Conservation (phyloP, 352 stramenopile genomes). For the Achlya hypogyna region DNA sequence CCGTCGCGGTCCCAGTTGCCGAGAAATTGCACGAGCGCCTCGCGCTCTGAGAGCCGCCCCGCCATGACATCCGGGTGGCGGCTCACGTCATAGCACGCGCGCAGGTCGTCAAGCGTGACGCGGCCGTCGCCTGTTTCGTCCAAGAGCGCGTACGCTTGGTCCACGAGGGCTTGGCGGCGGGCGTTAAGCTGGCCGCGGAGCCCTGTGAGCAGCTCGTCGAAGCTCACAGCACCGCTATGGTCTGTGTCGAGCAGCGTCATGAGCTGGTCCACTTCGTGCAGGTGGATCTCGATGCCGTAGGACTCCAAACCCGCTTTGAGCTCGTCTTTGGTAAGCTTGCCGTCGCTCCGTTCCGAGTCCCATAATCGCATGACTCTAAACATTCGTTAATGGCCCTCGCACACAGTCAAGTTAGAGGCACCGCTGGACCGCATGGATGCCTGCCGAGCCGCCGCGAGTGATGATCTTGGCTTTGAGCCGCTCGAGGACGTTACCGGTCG, state of each 20-base stretch:
- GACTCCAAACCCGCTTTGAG: constrained; percentile 43
- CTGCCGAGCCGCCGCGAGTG: background rate
- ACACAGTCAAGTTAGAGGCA: background rate
- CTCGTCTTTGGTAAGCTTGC: constrained; percentile 45
- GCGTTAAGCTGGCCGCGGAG: constrained; percentile 38
- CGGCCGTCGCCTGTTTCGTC: constrained; percentile 15
- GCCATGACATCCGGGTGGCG: constrained; percentile 28
- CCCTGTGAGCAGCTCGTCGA: constrained; percentile 47
- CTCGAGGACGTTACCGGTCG: constrained; percentile 13
- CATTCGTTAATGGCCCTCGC: constrained; percentile 30
- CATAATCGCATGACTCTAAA: constrained; percentile 33
- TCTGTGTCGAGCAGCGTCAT: constrained; percentile 37
- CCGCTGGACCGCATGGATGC: constrained; percentile 8
- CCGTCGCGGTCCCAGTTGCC: constrained; percentile 22
- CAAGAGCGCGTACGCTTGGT: constrained; percentile 32
- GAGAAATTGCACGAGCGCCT: constrained; percentile 29
- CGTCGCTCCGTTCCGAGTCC: constrained; percentile 36
- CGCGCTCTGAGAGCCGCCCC: constrained; percentile 17
- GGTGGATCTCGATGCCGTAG: constrained; percentile 48
- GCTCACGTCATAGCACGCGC: constrained; percentile 21
- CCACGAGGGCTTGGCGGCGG: constrained; percentile 26
- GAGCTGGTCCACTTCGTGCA: constrained; percentile 44
- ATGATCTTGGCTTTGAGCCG: constrained; percentile 16
- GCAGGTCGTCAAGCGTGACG: constrained; percentile 24
- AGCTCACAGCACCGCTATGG: constrained; percentile 32